Base-by-base conservation (phyloP, 371 early-diverging fungal genomes). In the Syncephalastrum sp. region DNA sequence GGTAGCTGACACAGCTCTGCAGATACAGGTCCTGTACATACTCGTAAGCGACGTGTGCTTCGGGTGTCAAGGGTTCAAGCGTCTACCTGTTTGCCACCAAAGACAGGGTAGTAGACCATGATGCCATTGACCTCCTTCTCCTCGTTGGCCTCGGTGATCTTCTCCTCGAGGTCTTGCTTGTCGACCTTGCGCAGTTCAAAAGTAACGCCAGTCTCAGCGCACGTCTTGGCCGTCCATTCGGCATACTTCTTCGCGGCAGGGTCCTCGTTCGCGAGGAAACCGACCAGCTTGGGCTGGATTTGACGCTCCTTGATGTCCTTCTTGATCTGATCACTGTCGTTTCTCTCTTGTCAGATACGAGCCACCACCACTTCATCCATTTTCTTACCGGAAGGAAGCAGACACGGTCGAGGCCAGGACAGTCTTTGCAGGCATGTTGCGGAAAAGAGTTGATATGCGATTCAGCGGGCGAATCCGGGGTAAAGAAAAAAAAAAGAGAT, bases 31-130 rank as follows among this genome's bases (percentile, higher is more conserved):
- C 98, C 86, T 93, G 58, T 43, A 56, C n/a, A 51, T 4, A 51
- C 33, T 16, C n/a, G 38, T 33, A 33, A 33, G 8, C 38, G 38
- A 6, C 8, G 38, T 33, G 8, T 33, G 23, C 25, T 56, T 50
- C 12, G 12, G 19, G 12, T 12, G 38, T 12, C 38, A 24, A 17
- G 46, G 12, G 8, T 33, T 10, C 38, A 6, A 10, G 12, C 10
- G 38, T 17, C 52, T 79, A 87, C 88, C 83, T 92, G 93, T 43
- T 90, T 83, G 57, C 89, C 90, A 27, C 93, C 93, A 79, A 92
- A 96, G 14, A 96, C 96, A 3, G 97, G 96, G 66, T 96, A 97
- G 73, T 93, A 92, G 44, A 97, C 92, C 86, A 96, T 91, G 64
- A 96, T 95, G 33, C 96, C 98, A 67, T 95, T 86, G 19, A 96